Percentiles rank a stretch among this genome's conserved stretches.
These are phyloP conservation scores for Amanita phalloides DNA, from an alignment of 768 basidiomycete species.

Conservation along the genomic window DNA sequence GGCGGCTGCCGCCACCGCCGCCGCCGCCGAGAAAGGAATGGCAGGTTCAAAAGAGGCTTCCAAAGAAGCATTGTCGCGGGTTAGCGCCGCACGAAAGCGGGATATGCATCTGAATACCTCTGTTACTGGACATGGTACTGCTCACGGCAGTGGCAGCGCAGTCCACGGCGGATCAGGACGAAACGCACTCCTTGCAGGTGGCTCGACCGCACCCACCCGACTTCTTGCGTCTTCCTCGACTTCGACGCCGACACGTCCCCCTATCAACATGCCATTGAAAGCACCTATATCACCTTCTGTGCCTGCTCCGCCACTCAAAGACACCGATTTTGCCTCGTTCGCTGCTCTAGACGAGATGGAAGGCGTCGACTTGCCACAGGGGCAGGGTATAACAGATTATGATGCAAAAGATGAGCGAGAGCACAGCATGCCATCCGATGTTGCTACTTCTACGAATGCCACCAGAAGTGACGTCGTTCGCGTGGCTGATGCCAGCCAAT, in stretches of 20 bases:
- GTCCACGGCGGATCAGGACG: slow-evolving; percentile 15
- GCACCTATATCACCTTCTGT: slow-evolving; percentile 67
- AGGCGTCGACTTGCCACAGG: slow-evolving; percentile 35
- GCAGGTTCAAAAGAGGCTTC: slow-evolving; percentile 18
- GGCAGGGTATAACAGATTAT: slow-evolving; percentile 17
- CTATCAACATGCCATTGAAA: slow-evolving; percentile 49
- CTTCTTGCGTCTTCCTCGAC: slow-evolving; percentile 21
- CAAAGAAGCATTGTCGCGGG: slow-evolving; percentile 7
- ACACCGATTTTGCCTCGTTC: slow-evolving; percentile 66
- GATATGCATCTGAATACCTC: slow-evolving; percentile 19
- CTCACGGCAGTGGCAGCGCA: slow-evolving; percentile 14
- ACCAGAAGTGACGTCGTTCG: slow-evolving; percentile 3
- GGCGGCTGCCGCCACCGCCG: slow-evolving; percentile 39
- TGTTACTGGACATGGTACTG: slow-evolving; percentile 21
- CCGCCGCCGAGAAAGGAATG: slow-evolving; percentile 22
- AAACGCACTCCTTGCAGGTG: slow-evolving; percentile 32
- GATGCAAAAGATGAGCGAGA: neutral
- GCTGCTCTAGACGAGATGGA: slow-evolving; percentile 52
- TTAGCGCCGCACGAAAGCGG: slow-evolving; percentile 21
- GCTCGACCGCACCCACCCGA: slow-evolving; percentile 63
- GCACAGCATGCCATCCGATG: neutral
- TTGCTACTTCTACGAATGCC: neutral
- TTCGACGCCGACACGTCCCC: slow-evolving; percentile 21
- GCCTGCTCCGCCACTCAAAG: slow-evolving; percentile 67
- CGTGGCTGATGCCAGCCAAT: slow-evolving; percentile 1